Evolutionary conservation across 345 rosid genomes (phyloP), one percentile per base, ranked within the genome.

Genomic region (Syzygium aromaticum): DNA sequence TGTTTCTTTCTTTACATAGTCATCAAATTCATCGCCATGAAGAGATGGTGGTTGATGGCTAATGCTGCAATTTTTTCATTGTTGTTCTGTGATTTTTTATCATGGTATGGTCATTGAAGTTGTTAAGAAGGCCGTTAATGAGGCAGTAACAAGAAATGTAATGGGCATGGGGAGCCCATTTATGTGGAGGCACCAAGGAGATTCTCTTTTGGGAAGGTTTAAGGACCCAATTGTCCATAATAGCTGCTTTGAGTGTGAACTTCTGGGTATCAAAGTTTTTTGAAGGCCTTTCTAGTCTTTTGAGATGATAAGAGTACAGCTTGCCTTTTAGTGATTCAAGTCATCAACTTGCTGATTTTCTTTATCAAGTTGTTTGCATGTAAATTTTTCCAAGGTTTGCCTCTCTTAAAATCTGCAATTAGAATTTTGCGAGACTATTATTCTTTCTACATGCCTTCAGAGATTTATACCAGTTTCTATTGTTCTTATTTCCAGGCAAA

Each of bases 401-500:
- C 80, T 67, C 49, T 67, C 21, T 67, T 67, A 8, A 38, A 33
- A 33, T 67, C 80, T 73, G 21, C 25, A 19, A 73, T 73, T 4
- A 73, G 25, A 73, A 73, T 73, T 73, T 38, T 73, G 49, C 7
- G 3, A 11, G 80, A 33, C 80, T 19, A 17, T 23, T 51, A 53
- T 33, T 84, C 86, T 84, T 84, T 27, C 57, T 84, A 53, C 61
- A 21, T 56, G 40, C 46, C 80, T 52, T 84, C 27, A 12, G 56
- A 52, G 80, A 73, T 38, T 73, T 73, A 73, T 40, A 38, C 25
- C 14, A 6, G 46, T 23, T 30, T 54, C 51, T 73, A 17, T 64
- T 87, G 82, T 52, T 56, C 57, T 85, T 84, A 43, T 87, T 92
- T 80, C 85, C 92, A 98, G 99, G 98, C 99, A 89, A 98, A 98